Evolutionary conservation across 1,139 yeast genomes (phyloP).

Genomic region (Zygosaccharomyces pseudobailii): DNA sequence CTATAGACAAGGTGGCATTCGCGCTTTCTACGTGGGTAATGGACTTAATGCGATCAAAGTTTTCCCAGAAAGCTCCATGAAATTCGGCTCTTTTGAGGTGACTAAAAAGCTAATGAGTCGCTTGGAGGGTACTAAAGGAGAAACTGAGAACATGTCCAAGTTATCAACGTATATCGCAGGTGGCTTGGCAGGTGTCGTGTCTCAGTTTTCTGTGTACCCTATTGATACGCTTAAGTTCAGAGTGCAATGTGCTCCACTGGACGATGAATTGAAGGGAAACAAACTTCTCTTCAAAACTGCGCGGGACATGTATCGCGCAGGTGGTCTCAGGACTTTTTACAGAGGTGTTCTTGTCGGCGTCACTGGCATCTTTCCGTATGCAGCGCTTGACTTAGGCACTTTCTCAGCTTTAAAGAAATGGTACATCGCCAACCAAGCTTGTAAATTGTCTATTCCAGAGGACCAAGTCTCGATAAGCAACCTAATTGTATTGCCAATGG

Average conservation of each 20-base stretch:
- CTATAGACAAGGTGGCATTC: slow-evolving; percentile 84
- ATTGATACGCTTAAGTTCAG: slow-evolving; percentile 91
- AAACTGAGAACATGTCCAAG: slow-evolving; percentile 67
- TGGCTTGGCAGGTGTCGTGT: slow-evolving; percentile 90
- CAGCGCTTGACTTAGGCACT: slow-evolving; percentile 92
- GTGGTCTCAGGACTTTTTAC: slow-evolving; percentile 75
- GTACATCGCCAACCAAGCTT: slow-evolving; percentile 63
- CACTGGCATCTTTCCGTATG: slow-evolving; percentile 94
- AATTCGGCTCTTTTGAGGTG: slow-evolving; percentile 91
- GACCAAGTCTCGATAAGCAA: slow-evolving; percentile 76
- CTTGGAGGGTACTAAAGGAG: slow-evolving; percentile 67
- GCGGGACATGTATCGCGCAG: slow-evolving; percentile 67
- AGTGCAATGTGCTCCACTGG: slow-evolving; percentile 71
- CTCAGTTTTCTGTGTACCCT: slow-evolving; percentile 91
- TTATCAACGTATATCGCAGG: slow-evolving; percentile 85
- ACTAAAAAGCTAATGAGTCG: slow-evolving; percentile 72
- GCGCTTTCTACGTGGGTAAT: slow-evolving; percentile 89
- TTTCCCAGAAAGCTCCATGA: slow-evolving; percentile 96
- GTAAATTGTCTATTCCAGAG: slow-evolving; percentile 43
- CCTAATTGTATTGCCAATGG: slow-evolving; percentile 75
- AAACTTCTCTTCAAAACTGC: slow-evolving; percentile 63
- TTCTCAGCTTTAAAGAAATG: slow-evolving; percentile 80
- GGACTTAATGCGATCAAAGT: slow-evolving; percentile 91
- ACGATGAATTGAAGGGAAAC: slow-evolving; percentile 55
- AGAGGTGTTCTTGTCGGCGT: slow-evolving; percentile 86